Conservation (phyloP, 371 early-diverging fungal genomes). For the Syncephalis fuscata region DNA sequence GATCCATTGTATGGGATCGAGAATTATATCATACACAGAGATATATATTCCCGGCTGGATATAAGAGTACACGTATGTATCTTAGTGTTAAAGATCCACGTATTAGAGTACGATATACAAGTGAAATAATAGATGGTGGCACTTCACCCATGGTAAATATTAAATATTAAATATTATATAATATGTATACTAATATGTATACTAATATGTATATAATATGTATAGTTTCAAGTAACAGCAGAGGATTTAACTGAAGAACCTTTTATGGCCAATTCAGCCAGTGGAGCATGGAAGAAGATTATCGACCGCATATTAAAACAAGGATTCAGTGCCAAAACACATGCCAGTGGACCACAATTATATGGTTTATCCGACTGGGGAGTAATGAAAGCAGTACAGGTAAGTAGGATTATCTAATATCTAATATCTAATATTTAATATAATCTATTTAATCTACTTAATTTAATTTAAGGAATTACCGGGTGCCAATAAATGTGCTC, state of each 20-base stretch:
- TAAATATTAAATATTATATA: neutral
- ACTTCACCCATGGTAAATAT: conserved; percentile 18
- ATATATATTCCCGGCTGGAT: conserved; percentile 24
- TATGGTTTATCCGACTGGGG: conserved; percentile 21
- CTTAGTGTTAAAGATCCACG: conserved; percentile 17
- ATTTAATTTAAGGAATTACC: conserved; percentile 11
- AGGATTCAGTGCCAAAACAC: conserved; percentile 23
- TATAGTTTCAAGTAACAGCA: conserved; percentile 22
- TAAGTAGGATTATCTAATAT: no score
- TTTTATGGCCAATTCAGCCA: conserved; percentile 19
- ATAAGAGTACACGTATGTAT: conserved; percentile 20
- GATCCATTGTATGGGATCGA: conserved; percentile 19
- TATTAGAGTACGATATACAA: conserved; percentile 19
- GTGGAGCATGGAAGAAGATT: conserved; percentile 24
- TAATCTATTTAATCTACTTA: neutral
- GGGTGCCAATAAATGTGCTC: conserved; percentile 10
- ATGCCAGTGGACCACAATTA: conserved; percentile 25
- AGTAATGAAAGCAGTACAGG: conserved; percentile 23
- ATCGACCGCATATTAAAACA: conserved; percentile 18
- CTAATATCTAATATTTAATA: no score
- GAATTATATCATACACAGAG: conserved; percentile 24
- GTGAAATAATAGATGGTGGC: conserved; percentile 24
- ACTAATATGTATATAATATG: neutral
- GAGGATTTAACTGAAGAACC: conserved; percentile 21
- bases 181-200: neutral